These are phyloP conservation scores for Ceratobasidium sp. DNA, from an alignment of 1,284 basidiomycete species.

Conservation along the genomic window DNA sequence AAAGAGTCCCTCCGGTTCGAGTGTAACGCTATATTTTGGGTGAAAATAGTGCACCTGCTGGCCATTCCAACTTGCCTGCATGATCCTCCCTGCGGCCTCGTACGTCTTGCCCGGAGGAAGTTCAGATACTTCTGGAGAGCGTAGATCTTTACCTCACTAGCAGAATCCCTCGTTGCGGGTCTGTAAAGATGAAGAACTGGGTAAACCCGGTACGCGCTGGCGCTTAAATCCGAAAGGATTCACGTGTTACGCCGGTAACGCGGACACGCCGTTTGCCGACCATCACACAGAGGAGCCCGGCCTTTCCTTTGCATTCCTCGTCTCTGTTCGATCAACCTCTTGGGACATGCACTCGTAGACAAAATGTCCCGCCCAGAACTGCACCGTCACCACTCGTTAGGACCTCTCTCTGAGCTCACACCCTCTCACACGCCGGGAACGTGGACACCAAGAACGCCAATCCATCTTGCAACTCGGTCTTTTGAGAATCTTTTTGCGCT, in stretches of 20 bases:
- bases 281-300: constrained; percentile 15
- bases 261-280: not conserved
- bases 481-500: constrained; percentile 81
- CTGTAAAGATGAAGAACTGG: not conserved
- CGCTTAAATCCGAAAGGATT: not conserved
- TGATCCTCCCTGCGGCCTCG: too few species aligned
- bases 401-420: constrained; percentile 32
- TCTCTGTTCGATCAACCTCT: not conserved
- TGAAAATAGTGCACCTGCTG: too few species aligned
- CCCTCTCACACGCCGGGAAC: constrained; percentile 34
- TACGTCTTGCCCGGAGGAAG: too few species aligned
- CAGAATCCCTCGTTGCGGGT: too few species aligned
- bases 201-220: not conserved
- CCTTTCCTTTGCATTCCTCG: not conserved
- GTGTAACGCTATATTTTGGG: too few species aligned
- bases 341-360: not conserved
- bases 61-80: too few species aligned
- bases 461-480: constrained; percentile 52
- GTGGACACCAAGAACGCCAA: constrained; percentile 25
- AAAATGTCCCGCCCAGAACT: constrained; percentile 27
- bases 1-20: too few species aligned
- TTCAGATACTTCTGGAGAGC: too few species aligned
- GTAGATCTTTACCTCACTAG: too few species aligned
- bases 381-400: constrained; percentile 8
- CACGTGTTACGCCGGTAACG: not conserved